phyloP scores from a whole-genome alignment of 2,329 filamentous ascomycete genomes.

The Drechslerella coelobrocha region DNA sequence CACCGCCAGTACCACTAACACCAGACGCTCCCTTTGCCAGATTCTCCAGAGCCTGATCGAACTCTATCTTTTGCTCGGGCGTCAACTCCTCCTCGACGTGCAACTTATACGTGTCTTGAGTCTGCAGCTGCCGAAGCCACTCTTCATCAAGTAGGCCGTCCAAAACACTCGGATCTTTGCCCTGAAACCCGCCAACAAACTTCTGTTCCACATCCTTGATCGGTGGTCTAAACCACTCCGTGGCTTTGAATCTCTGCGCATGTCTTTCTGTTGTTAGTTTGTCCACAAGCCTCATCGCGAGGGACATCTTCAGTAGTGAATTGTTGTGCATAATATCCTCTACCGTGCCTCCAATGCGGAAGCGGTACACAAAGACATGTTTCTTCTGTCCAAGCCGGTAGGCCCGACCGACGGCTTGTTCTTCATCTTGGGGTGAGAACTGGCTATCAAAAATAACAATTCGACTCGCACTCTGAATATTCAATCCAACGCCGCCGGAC shows the following conservation, averaged over 20 bases:
- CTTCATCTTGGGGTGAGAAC: conserved; percentile 81
- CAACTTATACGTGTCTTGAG: conserved; percentile 75
- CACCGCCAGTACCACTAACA: neutral
- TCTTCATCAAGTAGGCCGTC: conserved; percentile 62
- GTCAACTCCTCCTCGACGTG: conserved; percentile 71
- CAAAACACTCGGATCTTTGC: conserved; percentile 67
- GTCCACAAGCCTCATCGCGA: conserved; percentile 81
- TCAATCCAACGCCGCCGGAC: conserved; percentile 82
- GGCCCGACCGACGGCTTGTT: conserved; percentile 84
- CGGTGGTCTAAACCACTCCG: conserved; percentile 67
- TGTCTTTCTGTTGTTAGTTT: conserved; percentile 76
- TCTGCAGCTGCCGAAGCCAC: conserved; percentile 66
- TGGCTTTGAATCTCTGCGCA: conserved; percentile 64
- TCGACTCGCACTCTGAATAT: conserved; percentile 81
- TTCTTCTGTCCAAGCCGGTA: conserved; percentile 86
- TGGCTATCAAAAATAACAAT: conserved; percentile 85
- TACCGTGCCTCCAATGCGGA: conserved; percentile 78
- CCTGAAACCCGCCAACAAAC: conserved; percentile 62
- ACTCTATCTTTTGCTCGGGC: conserved; percentile 63
- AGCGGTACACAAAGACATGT: conserved; percentile 81
- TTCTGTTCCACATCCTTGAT: conserved; percentile 62
- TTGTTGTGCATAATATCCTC: conserved; percentile 77
- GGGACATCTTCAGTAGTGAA: conserved; percentile 80
- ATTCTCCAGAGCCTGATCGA: neutral
- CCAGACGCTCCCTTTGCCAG: neutral